phyloP scores from a whole-genome alignment of 805 yeast species.

The Lachancea thermotolerans region DNA sequence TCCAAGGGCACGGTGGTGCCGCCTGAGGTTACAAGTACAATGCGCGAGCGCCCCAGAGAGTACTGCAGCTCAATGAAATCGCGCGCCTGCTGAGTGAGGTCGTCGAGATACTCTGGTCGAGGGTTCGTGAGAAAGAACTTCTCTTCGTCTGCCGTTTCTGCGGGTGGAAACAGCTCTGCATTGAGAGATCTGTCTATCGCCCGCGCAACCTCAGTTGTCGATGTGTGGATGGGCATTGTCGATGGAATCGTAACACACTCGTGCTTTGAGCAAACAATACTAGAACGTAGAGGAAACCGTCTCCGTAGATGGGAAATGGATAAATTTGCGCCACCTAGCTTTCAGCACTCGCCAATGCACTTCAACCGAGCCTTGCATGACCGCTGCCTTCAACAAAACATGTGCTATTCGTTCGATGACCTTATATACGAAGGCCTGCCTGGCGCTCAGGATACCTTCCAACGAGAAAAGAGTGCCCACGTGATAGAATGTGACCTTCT shows the following conservation, averaged over 20 bases:
- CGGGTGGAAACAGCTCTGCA: constrained; percentile 60
- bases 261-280: no score
- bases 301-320: no score
- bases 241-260: neutral
- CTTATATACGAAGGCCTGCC: no score
- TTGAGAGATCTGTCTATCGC: constrained; percentile 79
- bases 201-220: constrained; percentile 57
- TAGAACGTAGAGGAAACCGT: no score
- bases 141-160: constrained; percentile 63
- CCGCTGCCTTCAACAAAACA: no score
- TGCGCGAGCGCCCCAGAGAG: constrained; percentile 36
- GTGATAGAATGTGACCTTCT: no score
- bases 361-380: no score
- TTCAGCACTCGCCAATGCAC: no score
- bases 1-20: constrained; percentile 98
- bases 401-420: no score
- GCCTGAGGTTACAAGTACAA: constrained; percentile 87
- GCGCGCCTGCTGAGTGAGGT: constrained; percentile 48
- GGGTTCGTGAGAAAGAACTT: constrained; percentile 64
- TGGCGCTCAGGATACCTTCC: no score
- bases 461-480: no score
- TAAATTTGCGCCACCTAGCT: no score
- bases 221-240: constrained; percentile 42
- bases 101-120: constrained; percentile 67
- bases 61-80: constrained; percentile 57